A percentile compares a stretch with the other conserved stretches of the same genome.
Conservation (phyloP, 805 yeast species). For the Spathaspora girioi region DNA sequence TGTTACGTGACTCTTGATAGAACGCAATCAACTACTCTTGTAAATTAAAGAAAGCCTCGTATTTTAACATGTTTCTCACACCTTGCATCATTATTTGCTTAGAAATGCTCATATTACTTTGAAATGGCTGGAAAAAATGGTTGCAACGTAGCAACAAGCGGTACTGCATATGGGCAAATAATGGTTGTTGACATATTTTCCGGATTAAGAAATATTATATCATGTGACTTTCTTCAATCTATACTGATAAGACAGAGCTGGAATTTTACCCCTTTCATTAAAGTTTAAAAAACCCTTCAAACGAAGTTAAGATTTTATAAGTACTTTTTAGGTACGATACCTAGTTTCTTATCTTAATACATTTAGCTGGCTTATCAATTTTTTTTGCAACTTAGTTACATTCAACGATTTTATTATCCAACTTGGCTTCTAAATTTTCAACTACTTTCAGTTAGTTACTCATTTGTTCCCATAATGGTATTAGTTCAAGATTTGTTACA, state of each 20-base stretch:
- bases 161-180: neutral
- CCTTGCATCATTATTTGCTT: too few relatives aligned
- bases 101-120: too few relatives aligned
- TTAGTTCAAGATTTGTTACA: slow-evolving; percentile 43
- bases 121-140: neutral
- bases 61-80: too few relatives aligned
- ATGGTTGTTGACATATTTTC: neutral
- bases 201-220: neutral
- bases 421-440: slow-evolving; percentile 12
- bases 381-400: neutral
- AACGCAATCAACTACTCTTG: too few relatives aligned
- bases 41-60: too few relatives aligned
- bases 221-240: neutral
- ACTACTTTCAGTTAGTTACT: too few relatives aligned
- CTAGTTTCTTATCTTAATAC: neutral
- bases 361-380: neutral
- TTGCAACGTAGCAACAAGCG: neutral
- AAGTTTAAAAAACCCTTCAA: too few relatives aligned
- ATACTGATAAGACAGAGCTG: too few relatives aligned
- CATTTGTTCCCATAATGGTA: slow-evolving; percentile 20
- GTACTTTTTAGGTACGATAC: too few relatives aligned
- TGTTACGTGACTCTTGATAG: too few relatives aligned
- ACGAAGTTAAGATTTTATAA: neutral
- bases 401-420: slow-evolving; percentile 36
- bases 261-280: too few relatives aligned